Evolutionary conservation across 441 rosid species (phyloP).

Genomic region (Jatropha multifida): DNA sequence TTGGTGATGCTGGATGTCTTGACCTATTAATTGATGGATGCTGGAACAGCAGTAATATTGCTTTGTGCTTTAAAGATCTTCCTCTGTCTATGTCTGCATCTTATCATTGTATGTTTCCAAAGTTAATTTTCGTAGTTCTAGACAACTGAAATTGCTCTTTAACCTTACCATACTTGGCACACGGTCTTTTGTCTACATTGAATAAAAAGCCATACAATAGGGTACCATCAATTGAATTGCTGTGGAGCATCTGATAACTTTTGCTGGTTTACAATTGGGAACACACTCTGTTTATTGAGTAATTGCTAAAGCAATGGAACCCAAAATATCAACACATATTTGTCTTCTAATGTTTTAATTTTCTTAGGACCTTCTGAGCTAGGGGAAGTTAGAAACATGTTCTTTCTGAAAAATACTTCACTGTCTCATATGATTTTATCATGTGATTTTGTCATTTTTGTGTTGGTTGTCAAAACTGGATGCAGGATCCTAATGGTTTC

Average conservation of each 20-base stretch:
- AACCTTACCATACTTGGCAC: not conserved
- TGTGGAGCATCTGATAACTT: not conserved
- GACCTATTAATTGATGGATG: too few species aligned
- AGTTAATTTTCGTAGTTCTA: constrained; percentile 2
- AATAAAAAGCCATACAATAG: not conserved
- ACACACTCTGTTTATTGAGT: not conserved
- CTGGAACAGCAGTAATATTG: too few species aligned
- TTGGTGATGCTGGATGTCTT: too few species aligned
- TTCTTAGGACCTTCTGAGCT: not conserved
- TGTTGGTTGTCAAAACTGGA: not conserved
- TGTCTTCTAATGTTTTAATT: not conserved
- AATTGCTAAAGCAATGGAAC: not conserved
- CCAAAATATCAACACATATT: not conserved
- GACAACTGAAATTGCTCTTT: not conserved
- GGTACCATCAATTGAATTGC: not conserved
- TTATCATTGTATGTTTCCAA: not conserved
- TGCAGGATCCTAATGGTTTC: constrained; percentile 55
- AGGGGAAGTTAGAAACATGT: not conserved
- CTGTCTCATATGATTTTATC: not conserved
- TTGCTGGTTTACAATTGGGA: not conserved
- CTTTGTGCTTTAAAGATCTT: too few species aligned
- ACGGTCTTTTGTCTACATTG: not conserved
- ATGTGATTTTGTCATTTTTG: not conserved
- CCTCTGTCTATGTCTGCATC: not conserved
- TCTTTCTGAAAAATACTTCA: not conserved